Evolutionary conservation across 306 rosid species (phyloP), one percentile per base, ranked within the genome.

Genomic region (Coriaria nepalensis): DNA sequence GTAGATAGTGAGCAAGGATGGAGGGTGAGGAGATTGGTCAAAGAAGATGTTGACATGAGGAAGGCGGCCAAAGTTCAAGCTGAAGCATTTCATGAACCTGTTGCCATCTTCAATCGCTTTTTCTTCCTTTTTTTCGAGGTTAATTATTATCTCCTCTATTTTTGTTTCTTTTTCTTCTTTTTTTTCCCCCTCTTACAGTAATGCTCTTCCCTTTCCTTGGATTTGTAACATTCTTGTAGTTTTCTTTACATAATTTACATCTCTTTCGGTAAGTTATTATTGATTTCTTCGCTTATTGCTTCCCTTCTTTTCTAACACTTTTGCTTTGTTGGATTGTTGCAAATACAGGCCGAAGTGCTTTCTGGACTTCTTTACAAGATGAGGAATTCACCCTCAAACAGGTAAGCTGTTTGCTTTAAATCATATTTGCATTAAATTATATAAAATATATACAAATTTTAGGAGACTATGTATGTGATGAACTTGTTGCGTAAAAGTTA

Each of bases 291-390:
- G n/a, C n/a, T n/a, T n/a, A n/a, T n/a, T n/a, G n/a, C n/a, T n/a
- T n/a, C n/a, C n/a, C n/a, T n/a, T n/a, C n/a, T n/a, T n/a, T n/a
- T n/a, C n/a, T n/a, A n/a, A n/a, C n/a, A n/a, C n/a, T n/a, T n/a
- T n/a, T n/a, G n/a, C n/a, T n/a, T n/a, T n/a, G n/a, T n/a, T n/a
- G n/a, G n/a, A n/a, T n/a, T n/a, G n/a, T n/a, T n/a, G n/a, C n/a
- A n/a, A n/a, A n/a, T n/a, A 55, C 68, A 87, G 94, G 96, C 87
- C 37, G 94, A 87, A 71, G 96, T 80, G 70, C 79, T 80, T 20
- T 52, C 94, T 7, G 96, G 82, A 47, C 82, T 87, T 37, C 65
- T 73, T 33, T 79, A 75, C 72, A 75, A 80, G 79, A 78, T 87
- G 34, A 75, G 68, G n/a, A 73, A 57, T 65, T 82, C 86, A 53